Evolutionary conservation across 306 rosid species (phyloP), one percentile per base, ranked within the genome.

Genomic region (Gillenia trifoliata): DNA sequence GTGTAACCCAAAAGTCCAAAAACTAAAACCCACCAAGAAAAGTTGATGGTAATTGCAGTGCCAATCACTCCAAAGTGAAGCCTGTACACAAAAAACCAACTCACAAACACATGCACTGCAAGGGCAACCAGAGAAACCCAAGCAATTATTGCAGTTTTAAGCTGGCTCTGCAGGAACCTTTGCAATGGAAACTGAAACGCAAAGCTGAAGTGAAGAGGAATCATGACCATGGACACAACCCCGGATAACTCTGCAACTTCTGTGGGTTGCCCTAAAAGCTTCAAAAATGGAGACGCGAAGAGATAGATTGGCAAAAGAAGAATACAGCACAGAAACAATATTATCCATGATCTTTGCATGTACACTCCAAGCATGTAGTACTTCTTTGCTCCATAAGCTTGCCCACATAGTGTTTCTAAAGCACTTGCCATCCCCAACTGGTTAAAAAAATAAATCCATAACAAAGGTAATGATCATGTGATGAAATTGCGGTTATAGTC

Each of bases 381-480:
- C 57, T 91, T 85, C 81, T 89, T 88, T 0, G 96, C 97, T 6
- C 98, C 98, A 45, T 12, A 93, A 1, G 98, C 98, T 80, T 93
- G 97, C 36, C 98, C 97, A 3, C 97, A 93, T 0, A 91, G 86
- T 0, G 96, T 93, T 75, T 93, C 93, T 8, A 93, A 76, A 0
- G 96, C 96, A 30, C 97, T 91, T 10, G 96, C 93, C 98, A 93
- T 93, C 8, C 98, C 97, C 68, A 91, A 45, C 97, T 93, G 66
- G 22, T 73, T 2, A 25, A 25, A 4, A 57, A 20, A 56, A 20
- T 6, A 57, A 5, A 11, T 57, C 15, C 63, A 25, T 11, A 54
- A 20, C 25, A 54, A 10, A 54, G 11, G n/a, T 11, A 11, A 54
- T 15, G 55, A 49, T 10, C 41, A 38, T 11, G 5, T 22, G 13